Evolutionary conservation across 1,139 yeast genomes (phyloP), one percentile per base, ranked within the genome.

Genomic region (Geotrichum klebahnii): DNA sequence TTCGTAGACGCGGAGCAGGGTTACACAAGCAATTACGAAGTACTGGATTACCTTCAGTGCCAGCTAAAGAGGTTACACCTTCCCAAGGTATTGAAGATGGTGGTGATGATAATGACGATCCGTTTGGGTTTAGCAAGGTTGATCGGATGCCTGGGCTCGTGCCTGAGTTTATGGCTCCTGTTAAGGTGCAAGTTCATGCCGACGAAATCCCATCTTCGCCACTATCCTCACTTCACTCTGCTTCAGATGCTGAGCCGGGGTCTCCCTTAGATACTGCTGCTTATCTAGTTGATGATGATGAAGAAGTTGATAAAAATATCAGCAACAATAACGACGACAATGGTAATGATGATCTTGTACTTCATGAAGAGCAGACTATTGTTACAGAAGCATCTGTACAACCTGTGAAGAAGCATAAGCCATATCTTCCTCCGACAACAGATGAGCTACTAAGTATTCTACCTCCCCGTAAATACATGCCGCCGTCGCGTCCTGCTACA

Each of bases 51-150:
- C 36, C 36, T 12, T 33, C 36, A 12, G 10, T 8, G 14, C 6
- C 16, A 32, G 16, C 8, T 12, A 35, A 10, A 20, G 38, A 6
- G 20, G 8, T 22, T 4, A 16, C 20, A 16, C 22, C 38, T 4
- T 16, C 20, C 10, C n/a, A 35, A 4, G 22, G 24, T 8, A 16
- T 6, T n/a, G 35, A 40, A 12, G 44, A 42, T 10, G 29, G 32
- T 3, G 38, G 32, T 8, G 36, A 14, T 3, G 42, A 28, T 4
- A 44, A 40, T 22, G 50, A 46, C 23, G n/a, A n/a, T n/a, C 50
- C 50, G 23, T 46, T 46, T 28, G 50, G 50, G 8, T 46, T 46
- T 33, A 26, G 16, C 17, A 19, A 26, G 9, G 37, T 46, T 5
- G 45, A 46, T 10, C n/a, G n/a, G n/a, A n/a, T n/a, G n/a, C n/a